Evolutionary conservation across 2,329 filamentous ascomycete genomes (phyloP), one percentile per base, ranked within the genome.

Genomic region (Aspergillus hiratsukae): DNA sequence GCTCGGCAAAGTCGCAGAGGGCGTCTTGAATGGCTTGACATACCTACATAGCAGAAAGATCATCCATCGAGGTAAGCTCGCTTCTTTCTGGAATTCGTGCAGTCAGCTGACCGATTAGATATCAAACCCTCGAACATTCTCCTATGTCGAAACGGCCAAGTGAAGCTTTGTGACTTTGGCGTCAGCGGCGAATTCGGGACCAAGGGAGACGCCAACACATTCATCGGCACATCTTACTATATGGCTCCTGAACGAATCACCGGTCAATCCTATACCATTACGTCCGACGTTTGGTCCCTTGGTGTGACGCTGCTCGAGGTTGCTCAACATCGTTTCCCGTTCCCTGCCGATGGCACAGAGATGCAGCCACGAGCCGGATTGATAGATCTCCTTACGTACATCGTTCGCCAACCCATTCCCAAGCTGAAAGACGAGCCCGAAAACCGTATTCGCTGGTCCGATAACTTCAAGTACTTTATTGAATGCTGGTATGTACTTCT

Each of bases 211-310:
- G 94, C 94, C 62, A 97, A 97, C 73, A 99, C 94, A 0, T 99
- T 99, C 70, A 99, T 99, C 70, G 94, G 94, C 61, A 99, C 94
- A 11, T 96, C 90, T 59, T 99, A 97, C 73, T 99, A 99, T 80
- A 99, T 99, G 94, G 94, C 94, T 3, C 94, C 94, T 0, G 94
- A 99, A 75, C 88, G 94, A 52, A 99, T 99, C 72, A 97, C 94
- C 1, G 94, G 94, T 57, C 91, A 97, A 78, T 93, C 89, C 51
- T 99, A 99, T 75, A 99, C 93, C 59, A 99, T 99, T 74, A 99
- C 93, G 2, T 96, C 91, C 7, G 94, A 99, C 66, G 94, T 99
- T 55, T 99, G 94, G 94, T 97, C 92, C 45, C 87, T 96, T 7
- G 94, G 94, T 61, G 94, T 99, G 53, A 97, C 94, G 1, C 78